These are phyloP conservation scores for Hypoxylon rickii DNA, from an alignment of 495 filamentous ascomycete species.

Conservation along the genomic window DNA sequence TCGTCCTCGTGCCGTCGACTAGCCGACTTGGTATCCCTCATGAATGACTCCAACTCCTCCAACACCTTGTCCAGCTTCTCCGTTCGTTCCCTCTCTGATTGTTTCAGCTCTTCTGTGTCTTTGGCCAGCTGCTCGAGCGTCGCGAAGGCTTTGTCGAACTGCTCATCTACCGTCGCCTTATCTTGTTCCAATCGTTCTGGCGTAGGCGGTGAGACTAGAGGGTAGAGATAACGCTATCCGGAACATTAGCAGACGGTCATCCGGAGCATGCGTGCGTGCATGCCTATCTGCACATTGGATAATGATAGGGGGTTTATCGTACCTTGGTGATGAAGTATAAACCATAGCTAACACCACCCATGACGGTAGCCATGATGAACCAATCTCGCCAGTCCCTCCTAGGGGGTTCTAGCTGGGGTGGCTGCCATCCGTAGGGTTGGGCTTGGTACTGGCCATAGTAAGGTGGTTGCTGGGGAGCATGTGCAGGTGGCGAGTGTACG, in stretches of 20 bases:
- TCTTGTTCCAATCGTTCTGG: slow-evolving; percentile 91
- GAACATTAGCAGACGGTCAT: too few species aligned
- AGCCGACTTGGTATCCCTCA: slow-evolving; percentile 77
- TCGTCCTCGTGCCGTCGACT: slow-evolving; percentile 83
- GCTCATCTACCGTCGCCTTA: slow-evolving; percentile 86
- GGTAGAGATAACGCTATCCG: slow-evolving; percentile 79
- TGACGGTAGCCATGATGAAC: slow-evolving; percentile 96
- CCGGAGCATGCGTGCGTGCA: too few species aligned
- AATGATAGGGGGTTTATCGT: slow-evolving; percentile 3
- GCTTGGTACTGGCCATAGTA: slow-evolving; percentile 73
- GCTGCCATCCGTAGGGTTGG: slow-evolving; percentile 66
- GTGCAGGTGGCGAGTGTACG: slow-evolving; percentile 44
- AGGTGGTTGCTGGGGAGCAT: slow-evolving; percentile 51
- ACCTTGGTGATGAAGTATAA: slow-evolving; percentile 87
- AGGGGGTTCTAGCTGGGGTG: slow-evolving; percentile 70
- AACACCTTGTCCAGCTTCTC: slow-evolving; percentile 83
- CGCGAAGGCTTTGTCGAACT: slow-evolving; percentile 87
- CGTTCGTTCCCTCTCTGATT: slow-evolving; percentile 80
- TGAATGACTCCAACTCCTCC: slow-evolving; percentile 79
- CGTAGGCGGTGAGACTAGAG: slow-evolving; percentile 90
- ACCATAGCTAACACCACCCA: slow-evolving; percentile 83
- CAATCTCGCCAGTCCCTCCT: slow-evolving; percentile 95
- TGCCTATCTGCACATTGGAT: background rate
- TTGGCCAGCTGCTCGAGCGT: slow-evolving; percentile 88
- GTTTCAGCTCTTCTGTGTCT: slow-evolving; percentile 86